Evolutionary conservation across 2,329 filamentous ascomycete genomes (phyloP).

Genomic region (Calycina herbarum): DNA sequence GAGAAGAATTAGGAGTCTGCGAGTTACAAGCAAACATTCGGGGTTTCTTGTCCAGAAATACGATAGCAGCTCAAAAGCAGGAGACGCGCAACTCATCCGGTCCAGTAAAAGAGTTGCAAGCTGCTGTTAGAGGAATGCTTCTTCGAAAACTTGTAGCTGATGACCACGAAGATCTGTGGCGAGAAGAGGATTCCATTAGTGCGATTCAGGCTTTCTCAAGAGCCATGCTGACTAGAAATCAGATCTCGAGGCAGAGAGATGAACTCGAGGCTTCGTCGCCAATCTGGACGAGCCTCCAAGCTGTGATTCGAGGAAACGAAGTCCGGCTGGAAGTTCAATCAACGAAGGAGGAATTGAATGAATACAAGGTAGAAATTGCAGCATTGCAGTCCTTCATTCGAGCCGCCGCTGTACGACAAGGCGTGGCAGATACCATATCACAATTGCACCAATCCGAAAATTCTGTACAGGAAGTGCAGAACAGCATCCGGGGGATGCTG

Average conservation of each 20-base stretch:
- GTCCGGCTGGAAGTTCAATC: slow-evolving; percentile 47
- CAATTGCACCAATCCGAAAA: slow-evolving; percentile 48
- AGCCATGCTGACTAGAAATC: slow-evolving; percentile 59
- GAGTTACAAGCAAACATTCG: slow-evolving; percentile 66
- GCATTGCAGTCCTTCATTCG: slow-evolving; percentile 43
- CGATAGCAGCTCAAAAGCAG: slow-evolving; percentile 54
- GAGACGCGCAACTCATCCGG: slow-evolving; percentile 54
- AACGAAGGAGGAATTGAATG: slow-evolving; percentile 54
- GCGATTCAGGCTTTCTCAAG: slow-evolving; percentile 66
- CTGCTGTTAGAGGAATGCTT: slow-evolving; percentile 62
- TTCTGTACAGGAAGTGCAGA: slow-evolving; percentile 55
- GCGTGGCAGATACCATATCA: slow-evolving; percentile 50
- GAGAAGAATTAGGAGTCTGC: slow-evolving; percentile 62
- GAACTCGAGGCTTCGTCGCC: slow-evolving; percentile 51
- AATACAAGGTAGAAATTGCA: slow-evolving; percentile 41
- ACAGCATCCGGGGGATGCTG: slow-evolving; percentile 61
- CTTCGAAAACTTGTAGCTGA: slow-evolving; percentile 55
- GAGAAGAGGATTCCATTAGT: slow-evolving; percentile 51
- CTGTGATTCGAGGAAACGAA: slow-evolving; percentile 45
- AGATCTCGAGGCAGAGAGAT: slow-evolving; percentile 52
- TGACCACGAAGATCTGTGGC: slow-evolving; percentile 53
- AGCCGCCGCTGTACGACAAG: slow-evolving; percentile 54
- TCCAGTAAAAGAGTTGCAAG: slow-evolving; percentile 61
- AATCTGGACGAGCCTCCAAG: slow-evolving; percentile 51
- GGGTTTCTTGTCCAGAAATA: slow-evolving; percentile 64